Evolutionary conservation across 768 basidiomycete species (phyloP).

Genomic region (Xanthoconium purpureum): DNA sequence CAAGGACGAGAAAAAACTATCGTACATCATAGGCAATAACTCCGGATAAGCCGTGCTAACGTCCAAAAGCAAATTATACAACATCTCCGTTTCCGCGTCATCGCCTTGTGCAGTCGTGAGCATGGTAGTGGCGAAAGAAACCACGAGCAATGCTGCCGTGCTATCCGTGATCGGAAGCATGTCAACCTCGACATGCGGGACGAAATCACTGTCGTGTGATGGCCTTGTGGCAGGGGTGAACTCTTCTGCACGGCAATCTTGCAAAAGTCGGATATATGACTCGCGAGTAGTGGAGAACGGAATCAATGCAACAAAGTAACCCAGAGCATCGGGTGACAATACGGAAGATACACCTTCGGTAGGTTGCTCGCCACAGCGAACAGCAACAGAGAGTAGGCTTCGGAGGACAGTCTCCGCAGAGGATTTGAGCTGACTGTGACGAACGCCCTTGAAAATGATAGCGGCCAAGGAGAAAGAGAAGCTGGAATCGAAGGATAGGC

Average conservation of each 20-base stretch:
- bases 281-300: conserved; percentile 59
- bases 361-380: conserved; percentile 37
- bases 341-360: conserved; percentile 42
- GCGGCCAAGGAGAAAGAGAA: conserved; percentile 83
- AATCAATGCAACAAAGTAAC: conserved; percentile 77
- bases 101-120: conserved; percentile 73
- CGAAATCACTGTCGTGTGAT: conserved; percentile 41
- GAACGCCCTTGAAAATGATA: conserved; percentile 83
- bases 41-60: conserved; percentile 68
- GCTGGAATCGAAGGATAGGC: conserved; percentile 71
- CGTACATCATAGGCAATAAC: conserved; percentile 69
- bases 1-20: conserved; percentile 17
- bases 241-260: conserved; percentile 57
- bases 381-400: conserved; percentile 60
- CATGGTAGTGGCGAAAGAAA: conserved; percentile 75
- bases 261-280: conserved; percentile 58
- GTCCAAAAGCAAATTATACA: conserved; percentile 75
- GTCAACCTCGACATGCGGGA: conserved; percentile 52
- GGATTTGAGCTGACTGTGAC: conserved; percentile 61
- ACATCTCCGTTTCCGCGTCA: conserved; percentile 75
- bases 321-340: conserved; percentile 60
- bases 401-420: conserved; percentile 61
- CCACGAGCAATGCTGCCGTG: conserved; percentile 65
- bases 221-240: conserved; percentile 37
- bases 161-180: conserved; percentile 62